A percentile compares a stretch with the other conserved stretches of the same genome.
phyloP scores from a whole-genome alignment of 768 basidiomycete genomes.

The Dentipellis sp. region DNA sequence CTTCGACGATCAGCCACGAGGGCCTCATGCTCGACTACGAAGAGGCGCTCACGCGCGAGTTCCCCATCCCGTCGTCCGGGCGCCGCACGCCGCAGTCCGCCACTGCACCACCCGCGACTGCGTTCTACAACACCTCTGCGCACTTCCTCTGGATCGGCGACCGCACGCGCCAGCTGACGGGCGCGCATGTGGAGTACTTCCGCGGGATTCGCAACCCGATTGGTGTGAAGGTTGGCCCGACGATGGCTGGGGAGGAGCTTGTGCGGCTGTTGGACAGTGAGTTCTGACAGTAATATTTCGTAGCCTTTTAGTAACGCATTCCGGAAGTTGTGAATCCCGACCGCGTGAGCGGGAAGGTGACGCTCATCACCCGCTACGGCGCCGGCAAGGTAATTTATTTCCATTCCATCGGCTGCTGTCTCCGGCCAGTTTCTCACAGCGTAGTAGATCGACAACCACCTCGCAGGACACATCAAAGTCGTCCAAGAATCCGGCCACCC shows the following conservation, averaged over 20 bases:
- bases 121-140: conserved; percentile 83
- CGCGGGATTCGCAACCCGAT: conserved; percentile 88
- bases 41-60: conserved; percentile 75
- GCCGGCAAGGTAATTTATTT: conserved; percentile 56
- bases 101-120: conserved; percentile 20
- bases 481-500: conserved; percentile 78
- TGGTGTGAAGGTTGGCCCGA: conserved; percentile 93
- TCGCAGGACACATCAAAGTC: conserved; percentile 72
- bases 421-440: not conserved
- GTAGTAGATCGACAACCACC: conserved; percentile 59
- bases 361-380: conserved; percentile 90
- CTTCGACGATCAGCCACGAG: conserved; percentile 43
- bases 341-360: conserved; percentile 74
- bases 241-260: conserved; percentile 72
- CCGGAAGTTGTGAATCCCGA: conserved; percentile 79
- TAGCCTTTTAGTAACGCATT: not conserved
- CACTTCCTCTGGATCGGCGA: conserved; percentile 98
- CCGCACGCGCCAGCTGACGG: conserved; percentile 82
- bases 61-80: conserved; percentile 29
- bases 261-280: conserved; percentile 66
- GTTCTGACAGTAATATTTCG: conserved; percentile 17
- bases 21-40: conserved; percentile 91
- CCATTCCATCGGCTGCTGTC: not conserved
- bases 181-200: conserved; percentile 95
- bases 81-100: not conserved